Base-by-base conservation (phyloP, 805 yeast genomes). In the Limtongia smithiae region DNA sequence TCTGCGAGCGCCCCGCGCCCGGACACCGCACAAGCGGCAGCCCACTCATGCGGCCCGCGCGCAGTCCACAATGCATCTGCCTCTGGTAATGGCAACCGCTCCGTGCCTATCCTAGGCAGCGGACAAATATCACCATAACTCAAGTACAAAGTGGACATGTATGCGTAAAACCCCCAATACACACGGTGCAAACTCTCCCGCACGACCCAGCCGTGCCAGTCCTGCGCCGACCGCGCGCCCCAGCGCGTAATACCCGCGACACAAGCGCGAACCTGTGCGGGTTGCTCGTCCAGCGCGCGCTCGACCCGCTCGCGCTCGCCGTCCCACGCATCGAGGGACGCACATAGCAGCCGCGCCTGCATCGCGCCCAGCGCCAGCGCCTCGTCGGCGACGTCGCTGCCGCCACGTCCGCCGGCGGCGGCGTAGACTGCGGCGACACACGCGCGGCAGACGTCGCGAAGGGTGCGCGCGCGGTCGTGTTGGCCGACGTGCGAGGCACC, bases 21-120 rank as follows among this genome's bases (percentile, higher is more conserved):
- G n/a, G n/a, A n/a, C n/a, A n/a, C n/a, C n/a, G n/a, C n/a, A n/a
- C n/a, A n/a, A n/a, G n/a, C n/a, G n/a, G n/a, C n/a, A n/a, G n/a
- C n/a, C 50, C 50, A 46, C 18, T 46, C 25, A 8, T 35, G 22
- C 36, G 24, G 42, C 18, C 36, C 37, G 12, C 24, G 15, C 27
- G 54, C 58, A 27, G 51, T 54, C 63, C 63, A 60, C 6, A 52
- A 39, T 4, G 45, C 57, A 24, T 59, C 63, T 9, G 60, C 46
- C 39, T 62, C 60, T 12, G 63, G 63, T 20, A 60, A 42, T 7
- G 44, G 49, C n/a, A 59, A 33, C 44, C 51, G 38, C 47, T 59
- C 39, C 41, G 54, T 38, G 44, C 63, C 45, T 42, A 48, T 43
- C 18, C 52, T 32, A 11, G 47, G 48, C n/a, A 48, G 31, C 18